Base-by-base conservation (phyloP, 495 filamentous ascomycete species). In the Penicillium canariense region DNA sequence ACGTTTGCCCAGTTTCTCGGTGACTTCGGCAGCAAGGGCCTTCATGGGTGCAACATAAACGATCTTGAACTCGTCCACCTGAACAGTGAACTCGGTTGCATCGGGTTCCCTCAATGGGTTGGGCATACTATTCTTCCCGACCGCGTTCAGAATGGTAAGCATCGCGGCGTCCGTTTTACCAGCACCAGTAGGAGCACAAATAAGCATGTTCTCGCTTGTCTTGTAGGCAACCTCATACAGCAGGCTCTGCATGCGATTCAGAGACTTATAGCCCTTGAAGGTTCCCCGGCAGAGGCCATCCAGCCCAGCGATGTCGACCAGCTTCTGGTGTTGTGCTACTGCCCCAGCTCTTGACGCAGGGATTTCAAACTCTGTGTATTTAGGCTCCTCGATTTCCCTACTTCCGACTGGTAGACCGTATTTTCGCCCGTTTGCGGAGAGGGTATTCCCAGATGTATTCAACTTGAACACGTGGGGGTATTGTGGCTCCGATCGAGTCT, bases 131-230 rank as follows among this genome's bases (percentile, higher is more conserved):
- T 97, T 92, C 68, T 96, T 92, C 20, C 85, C 81, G 52, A 99
- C 83, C 2, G 89, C 85, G 66, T 95, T 93, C 40, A 99, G 74
- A 46, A 99, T 88, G 0, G 94, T 89, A 52, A 99, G 77, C 89
- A 97, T 91, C n/a, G 94, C 94, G 1, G 91, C 95, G 64, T 99
- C 95, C 7, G 94, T 99, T 77, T 99, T 99, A 84, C 94, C 87
- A 42, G 94, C 94, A 84, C 94, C 94, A 55, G 94, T 99, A 1
- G 94, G 94, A 11, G 94, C 94, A 72, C 94, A 99, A 49, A 99
- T 94, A 28, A 99, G 80, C 92, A 99, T 96, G 66, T 99, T 99
- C 70, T 97, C 94, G 65, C 81, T 96, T 5, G 89, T 96, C 64
- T 87, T 87, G 71, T 99, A 99, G 2, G 93, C 94, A 3, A 99